Evolutionary conservation across 129 eudicot species (phyloP), one percentile per base, ranked within the genome.

Genomic region (Centaurea solstitialis): DNA sequence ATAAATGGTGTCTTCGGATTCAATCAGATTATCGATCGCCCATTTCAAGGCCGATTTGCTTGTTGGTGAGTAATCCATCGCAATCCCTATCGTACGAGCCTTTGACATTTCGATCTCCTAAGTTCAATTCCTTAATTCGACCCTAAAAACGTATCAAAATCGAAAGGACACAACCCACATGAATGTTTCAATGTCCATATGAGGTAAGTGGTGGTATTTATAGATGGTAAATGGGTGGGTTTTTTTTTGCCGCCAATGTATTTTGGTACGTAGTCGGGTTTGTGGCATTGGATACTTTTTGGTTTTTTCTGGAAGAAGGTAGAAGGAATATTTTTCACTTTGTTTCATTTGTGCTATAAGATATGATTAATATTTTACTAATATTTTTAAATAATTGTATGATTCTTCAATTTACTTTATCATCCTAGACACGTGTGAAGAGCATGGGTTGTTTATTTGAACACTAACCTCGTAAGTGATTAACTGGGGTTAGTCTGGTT

Each of bases 61-160:
- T 45, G 96, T 87, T 64, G 85, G 35, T 43, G 98, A 93, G 81
- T 93, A 90, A 71, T 93, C 98, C 89, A 93, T 86, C 26, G 83
- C 98, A 18, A 90, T 86, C 30, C 96, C 98, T 6, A 93, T 84
- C 5, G 74, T 79, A 62, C 98, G 93, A 23, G 84, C 84, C 24
- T 79, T 89, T 0, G 79, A 92, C 93, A 93, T 90, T 66, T 79
- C 18, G 24, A 33, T 3, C 1, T 20, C 6, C 11, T n/a, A n/a
- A n/a, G n/a, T n/a, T n/a, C n/a, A n/a, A n/a, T n/a, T n/a, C n/a
- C 66, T 65, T 73, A 40, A 41, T 7, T 4, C 9, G 62, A 4
- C 28, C 8, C 6, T 4, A 6, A 30, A 75, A 57, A 26, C 5
- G 9, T 50, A 50, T 30, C 61, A 50, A 50, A n/a, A n/a, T n/a